These are phyloP conservation scores for Ogataea hybrid DNA, from an alignment of 1,139 yeast genomes.

Conservation along the genomic window DNA sequence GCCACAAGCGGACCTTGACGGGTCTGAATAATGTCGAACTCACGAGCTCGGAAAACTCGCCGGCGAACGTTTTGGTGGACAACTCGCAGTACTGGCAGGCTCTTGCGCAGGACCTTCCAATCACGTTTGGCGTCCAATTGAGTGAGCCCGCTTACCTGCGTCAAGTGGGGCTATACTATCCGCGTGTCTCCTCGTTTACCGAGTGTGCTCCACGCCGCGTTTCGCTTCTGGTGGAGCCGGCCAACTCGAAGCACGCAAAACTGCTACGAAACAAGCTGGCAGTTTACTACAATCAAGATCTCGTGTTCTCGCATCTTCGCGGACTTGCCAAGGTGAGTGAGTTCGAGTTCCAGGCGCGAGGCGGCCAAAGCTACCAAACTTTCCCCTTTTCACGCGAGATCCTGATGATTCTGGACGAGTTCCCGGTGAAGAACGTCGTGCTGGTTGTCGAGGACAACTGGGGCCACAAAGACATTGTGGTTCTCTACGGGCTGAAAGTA, in stretches of 20 bases:
- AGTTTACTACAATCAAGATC: constrained; percentile 27
- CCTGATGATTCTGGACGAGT: constrained; percentile 16
- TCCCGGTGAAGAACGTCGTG: constrained; percentile 20
- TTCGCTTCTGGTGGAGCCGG: constrained; percentile 22
- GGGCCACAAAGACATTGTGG: constrained; percentile 25
- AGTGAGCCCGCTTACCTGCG: constrained; percentile 23
- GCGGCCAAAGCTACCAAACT: constrained; percentile 22
- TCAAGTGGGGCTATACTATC: constrained; percentile 27
- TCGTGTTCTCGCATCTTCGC: constrained; percentile 16
- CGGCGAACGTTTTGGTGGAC: constrained; percentile 26
- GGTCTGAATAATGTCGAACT: constrained; percentile 26
- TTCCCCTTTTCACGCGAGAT: constrained; percentile 20
- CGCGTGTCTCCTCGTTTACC: constrained; percentile 12
- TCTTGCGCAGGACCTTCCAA: constrained; percentile 23
- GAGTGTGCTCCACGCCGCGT: constrained; percentile 24
- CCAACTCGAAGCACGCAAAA: constrained; percentile 7
- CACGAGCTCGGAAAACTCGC: constrained; percentile 23
- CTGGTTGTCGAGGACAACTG: constrained; percentile 27
- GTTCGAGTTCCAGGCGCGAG: constrained; percentile 20
- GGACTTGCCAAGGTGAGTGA: constrained; percentile 27
- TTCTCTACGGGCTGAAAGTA: constrained; percentile 24
- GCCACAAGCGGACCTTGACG: constrained; percentile 13
- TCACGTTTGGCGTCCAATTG: constrained; percentile 23
- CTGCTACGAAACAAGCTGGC: constrained; percentile 17
- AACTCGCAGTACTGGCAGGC: constrained; percentile 28